phyloP scores from a whole-genome alignment of 495 filamentous ascomycete genomes.

The Aspergillus baeticus region DNA sequence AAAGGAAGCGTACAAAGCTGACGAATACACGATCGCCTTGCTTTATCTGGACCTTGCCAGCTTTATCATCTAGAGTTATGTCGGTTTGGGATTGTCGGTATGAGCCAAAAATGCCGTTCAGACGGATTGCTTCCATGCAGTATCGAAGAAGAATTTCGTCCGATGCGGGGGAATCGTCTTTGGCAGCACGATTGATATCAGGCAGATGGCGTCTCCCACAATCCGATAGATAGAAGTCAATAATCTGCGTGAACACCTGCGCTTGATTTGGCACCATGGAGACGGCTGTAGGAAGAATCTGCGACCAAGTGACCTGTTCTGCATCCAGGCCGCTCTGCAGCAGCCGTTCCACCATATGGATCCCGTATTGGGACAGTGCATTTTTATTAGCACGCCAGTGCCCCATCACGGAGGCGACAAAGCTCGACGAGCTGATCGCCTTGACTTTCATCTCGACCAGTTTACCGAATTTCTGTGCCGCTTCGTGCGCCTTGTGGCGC shows the following conservation, averaged over 20 bases:
- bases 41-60: slow-evolving; percentile 46
- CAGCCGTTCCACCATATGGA: slow-evolving; percentile 63
- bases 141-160: slow-evolving; percentile 51
- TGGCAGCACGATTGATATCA: slow-evolving; percentile 55
- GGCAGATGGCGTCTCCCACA: slow-evolving; percentile 53
- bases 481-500: slow-evolving; percentile 56
- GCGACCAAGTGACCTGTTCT: slow-evolving; percentile 69
- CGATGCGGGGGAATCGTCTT: slow-evolving; percentile 41
- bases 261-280: slow-evolving; percentile 67
- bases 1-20: slow-evolving; percentile 33
- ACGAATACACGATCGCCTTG: slow-evolving; percentile 52
- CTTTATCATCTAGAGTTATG: slow-evolving; percentile 49
- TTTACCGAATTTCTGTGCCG: slow-evolving; percentile 58
- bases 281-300: slow-evolving; percentile 61
- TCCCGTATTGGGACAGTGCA: slow-evolving; percentile 61
- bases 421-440: slow-evolving; percentile 49
- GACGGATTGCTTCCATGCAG: slow-evolving; percentile 55
- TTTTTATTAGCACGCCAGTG: slow-evolving; percentile 48
- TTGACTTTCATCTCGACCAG: slow-evolving; percentile 65
- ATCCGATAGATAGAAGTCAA: slow-evolving; percentile 72
- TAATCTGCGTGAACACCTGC: slow-evolving; percentile 69
- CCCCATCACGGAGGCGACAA: slow-evolving; percentile 51
- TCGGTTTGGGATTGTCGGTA: slow-evolving; percentile 47
- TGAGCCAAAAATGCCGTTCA: slow-evolving; percentile 58
- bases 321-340: slow-evolving; percentile 60